Percentiles rank a stretch among this genome's conserved stretches.
Evolutionary conservation across 2,329 filamentous ascomycete species (phyloP).

Genomic region (Hansfordia pulvinata): DNA sequence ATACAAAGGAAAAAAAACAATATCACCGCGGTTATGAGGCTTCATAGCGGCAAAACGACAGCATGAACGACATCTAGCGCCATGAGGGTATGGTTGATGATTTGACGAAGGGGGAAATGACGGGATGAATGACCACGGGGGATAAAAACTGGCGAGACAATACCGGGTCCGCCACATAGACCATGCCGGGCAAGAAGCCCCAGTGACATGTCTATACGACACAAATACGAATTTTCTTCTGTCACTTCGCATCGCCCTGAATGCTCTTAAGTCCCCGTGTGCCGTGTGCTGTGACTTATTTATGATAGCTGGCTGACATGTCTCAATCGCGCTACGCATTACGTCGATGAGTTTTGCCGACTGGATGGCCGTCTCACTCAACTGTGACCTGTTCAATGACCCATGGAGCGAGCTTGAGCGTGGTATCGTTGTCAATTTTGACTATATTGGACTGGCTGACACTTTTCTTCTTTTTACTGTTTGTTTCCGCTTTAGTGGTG

Average conservation of each 20-base stretch:
- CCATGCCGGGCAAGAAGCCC: no score
- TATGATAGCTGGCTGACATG: no score
- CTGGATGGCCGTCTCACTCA: slow-evolving; percentile 1
- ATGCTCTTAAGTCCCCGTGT: no score
- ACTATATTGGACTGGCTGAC: background rate
- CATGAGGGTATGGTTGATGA: slow-evolving; percentile 15
- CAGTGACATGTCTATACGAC: background rate
- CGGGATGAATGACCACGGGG: no score
- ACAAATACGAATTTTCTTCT: background rate
- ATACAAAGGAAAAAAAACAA: slow-evolving; percentile 7
- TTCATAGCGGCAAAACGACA: no score
- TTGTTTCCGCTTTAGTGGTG: slow-evolving; percentile 53
- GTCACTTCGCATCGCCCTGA: no score
- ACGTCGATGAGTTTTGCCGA: no score
- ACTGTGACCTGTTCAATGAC: slow-evolving; percentile 1
- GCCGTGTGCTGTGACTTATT: no score
- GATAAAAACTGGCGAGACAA: slow-evolving; percentile 6
- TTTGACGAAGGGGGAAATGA: slow-evolving; percentile 14
- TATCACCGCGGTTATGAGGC: no score
- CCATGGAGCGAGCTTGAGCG: no score
- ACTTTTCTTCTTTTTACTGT: background rate
- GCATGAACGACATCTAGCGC: slow-evolving; percentile 16
- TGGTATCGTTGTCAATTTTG: slow-evolving; percentile 1
- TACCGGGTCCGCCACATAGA: no score
- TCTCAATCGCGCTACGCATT: no score